Conservation (phyloP, 1,139 yeast genomes). For the Saccharomyces hybrid region DNA sequence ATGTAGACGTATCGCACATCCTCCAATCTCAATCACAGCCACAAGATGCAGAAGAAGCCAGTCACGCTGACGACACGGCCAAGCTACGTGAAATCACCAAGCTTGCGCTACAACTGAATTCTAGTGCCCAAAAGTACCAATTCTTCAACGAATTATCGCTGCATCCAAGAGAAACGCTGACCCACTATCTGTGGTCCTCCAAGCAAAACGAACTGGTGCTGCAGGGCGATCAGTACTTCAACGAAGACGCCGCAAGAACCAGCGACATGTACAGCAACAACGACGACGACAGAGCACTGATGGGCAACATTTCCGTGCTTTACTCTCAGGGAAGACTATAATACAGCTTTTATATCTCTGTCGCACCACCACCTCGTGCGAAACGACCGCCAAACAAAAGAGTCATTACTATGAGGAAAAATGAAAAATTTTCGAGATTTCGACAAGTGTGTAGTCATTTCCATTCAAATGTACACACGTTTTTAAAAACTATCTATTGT, state of each 20-base stretch:
- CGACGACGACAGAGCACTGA: conserved; percentile 54
- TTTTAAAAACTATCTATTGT: background rate
- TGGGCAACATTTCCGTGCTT: conserved; percentile 63
- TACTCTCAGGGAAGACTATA: conserved; percentile 44
- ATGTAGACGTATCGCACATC: conserved; percentile 46
- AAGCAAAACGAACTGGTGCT: conserved; percentile 67
- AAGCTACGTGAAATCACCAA: conserved; percentile 17
- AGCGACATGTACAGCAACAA: conserved; percentile 58
- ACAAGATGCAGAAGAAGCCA: conserved; percentile 45
- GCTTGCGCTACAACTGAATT: conserved; percentile 41
- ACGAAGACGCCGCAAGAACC: conserved; percentile 82
- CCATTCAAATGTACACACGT: background rate
- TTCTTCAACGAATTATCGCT: conserved; percentile 68
- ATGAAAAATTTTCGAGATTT: background rate
- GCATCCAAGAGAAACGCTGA: conserved; percentile 69
- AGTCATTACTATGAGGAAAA: background rate
- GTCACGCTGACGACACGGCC: conserved; percentile 23
- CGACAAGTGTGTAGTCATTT: conserved; percentile 1
- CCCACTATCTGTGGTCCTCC: conserved; percentile 67
- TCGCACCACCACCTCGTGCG: background rate
- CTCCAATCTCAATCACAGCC: conserved; percentile 3
- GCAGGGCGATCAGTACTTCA: conserved; percentile 80
- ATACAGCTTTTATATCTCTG: background rate
- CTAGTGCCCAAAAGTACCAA: conserved; percentile 53
- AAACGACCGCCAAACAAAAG: background rate